A percentile compares a stretch with the other conserved stretches of the same genome.
phyloP scores from a whole-genome alignment of 257 asterid genomes.

The Solanum arcanum region DNA sequence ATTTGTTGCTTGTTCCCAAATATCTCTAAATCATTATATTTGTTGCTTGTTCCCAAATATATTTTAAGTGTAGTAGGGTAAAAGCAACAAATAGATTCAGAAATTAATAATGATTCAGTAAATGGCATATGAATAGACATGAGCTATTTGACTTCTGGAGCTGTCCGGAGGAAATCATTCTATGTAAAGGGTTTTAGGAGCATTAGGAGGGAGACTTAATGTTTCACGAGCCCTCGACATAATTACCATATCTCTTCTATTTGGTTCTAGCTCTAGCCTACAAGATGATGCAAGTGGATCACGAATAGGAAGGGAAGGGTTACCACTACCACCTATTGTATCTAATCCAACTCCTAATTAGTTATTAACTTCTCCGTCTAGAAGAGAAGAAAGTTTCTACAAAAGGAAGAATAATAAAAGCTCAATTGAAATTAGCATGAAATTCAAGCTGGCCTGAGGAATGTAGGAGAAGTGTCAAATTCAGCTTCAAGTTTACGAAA shows the following conservation, averaged over 20 bases:
- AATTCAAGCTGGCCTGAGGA: neutral
- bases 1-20: constrained; percentile 8
- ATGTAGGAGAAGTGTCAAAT: neutral
- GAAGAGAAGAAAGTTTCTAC: constrained; percentile 17
- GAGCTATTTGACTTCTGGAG: constrained; percentile 41
- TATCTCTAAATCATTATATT: neutral
- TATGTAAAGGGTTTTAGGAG: constrained; percentile 35
- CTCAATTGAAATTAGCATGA: neutral
- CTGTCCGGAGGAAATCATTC: constrained; percentile 48
- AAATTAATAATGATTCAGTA: neutral
- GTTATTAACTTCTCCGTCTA: constrained; percentile 21
- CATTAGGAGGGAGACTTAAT: neutral
- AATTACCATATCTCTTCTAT: constrained; percentile 14
- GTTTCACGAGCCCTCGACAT: neutral
- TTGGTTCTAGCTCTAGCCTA: constrained; percentile 16
- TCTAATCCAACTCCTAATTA: no score
- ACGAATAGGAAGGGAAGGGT: neutral
- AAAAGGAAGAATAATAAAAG: neutral
- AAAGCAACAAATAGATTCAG: neutral
- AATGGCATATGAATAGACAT: constrained; percentile 20
- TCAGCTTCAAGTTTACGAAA: neutral
- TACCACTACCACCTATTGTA: no score
- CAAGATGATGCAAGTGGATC: constrained; percentile 9
- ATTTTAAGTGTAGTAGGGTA: constrained; percentile 19
- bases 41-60: constrained; percentile 20